Conservation (phyloP, 352 stramenopile species). For the Phytophthora tentaculata region DNA sequence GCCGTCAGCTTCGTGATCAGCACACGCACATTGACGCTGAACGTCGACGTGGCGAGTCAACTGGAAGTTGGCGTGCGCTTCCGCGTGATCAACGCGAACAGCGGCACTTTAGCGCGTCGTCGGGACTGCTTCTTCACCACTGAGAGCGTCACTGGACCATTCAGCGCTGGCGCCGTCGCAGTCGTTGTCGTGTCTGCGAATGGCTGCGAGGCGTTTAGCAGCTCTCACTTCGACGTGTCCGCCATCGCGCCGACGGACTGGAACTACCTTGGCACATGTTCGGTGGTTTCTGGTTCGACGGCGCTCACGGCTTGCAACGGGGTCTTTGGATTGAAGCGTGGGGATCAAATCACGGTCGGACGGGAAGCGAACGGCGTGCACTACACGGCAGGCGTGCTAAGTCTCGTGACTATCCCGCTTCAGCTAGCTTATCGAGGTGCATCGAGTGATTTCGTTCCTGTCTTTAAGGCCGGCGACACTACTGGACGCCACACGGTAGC, state of each 20-base stretch:
- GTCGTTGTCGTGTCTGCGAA: constrained; percentile 59
- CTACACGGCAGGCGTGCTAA: constrained; percentile 56
- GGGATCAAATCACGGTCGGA: constrained; percentile 85
- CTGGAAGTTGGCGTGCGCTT: constrained; percentile 67
- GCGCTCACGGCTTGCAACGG: constrained; percentile 52
- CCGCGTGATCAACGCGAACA: constrained; percentile 67
- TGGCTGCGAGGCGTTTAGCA: constrained; percentile 59
- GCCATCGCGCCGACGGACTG: constrained; percentile 60
- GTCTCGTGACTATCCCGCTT: constrained; percentile 74
- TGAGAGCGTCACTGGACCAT: constrained; percentile 47
- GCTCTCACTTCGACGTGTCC: constrained; percentile 53
- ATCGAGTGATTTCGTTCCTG: constrained; percentile 57
- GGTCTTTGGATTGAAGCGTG: constrained; percentile 70
- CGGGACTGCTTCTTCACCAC: constrained; percentile 80
- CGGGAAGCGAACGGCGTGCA: constrained; percentile 75
- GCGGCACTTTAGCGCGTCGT: constrained; percentile 52
- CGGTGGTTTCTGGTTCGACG: constrained; percentile 30
- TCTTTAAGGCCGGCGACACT: constrained; percentile 62
- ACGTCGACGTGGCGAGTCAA: constrained; percentile 57
- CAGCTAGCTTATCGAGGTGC: constrained; percentile 62
- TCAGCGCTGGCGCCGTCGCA: constrained; percentile 32
- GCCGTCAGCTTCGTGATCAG: constrained; percentile 49
- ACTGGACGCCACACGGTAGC: constrained; percentile 87
- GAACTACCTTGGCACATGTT: constrained; percentile 78
- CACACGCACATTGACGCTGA: constrained; percentile 62